These are phyloP conservation scores for Aristolochia contorta DNA, from an alignment of 164 flowering plant species.

Conservation along the genomic window DNA sequence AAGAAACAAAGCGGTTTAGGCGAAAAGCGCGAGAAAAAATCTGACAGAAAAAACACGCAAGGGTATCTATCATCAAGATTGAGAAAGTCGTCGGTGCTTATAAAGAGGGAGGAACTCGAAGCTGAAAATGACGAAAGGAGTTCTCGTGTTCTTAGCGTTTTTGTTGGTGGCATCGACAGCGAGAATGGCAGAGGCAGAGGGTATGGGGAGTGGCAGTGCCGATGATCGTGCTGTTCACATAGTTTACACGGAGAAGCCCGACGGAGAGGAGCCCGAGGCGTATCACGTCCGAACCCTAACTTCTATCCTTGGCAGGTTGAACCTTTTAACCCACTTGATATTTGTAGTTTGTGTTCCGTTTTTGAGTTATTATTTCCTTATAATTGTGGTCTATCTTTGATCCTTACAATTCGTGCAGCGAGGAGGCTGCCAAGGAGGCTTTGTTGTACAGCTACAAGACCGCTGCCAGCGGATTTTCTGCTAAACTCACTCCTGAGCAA, in stretches of 20 bases:
- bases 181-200: neutral
- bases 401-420: constrained; percentile 27
- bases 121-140: neutral
- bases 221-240: constrained; percentile 44
- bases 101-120: neutral
- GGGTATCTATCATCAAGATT: neutral
- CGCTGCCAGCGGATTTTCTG: constrained; percentile 90
- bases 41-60: neutral
- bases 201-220: neutral
- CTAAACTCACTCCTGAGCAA: constrained; percentile 80
- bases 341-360: neutral
- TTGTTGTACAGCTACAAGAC: constrained; percentile 71
- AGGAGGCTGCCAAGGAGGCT: constrained; percentile 79
- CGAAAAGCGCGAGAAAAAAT: neutral
- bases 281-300: constrained; percentile 3
- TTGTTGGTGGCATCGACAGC: constrained; percentile 3
- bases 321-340: neutral
- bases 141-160: neutral
- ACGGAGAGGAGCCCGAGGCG: constrained; percentile 29
- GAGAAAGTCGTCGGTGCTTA: neutral
- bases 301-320: neutral
- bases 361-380: neutral
- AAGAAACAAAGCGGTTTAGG: neutral
- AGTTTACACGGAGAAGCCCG: constrained; percentile 55
- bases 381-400: neutral